Evolutionary conservation across 2,329 filamentous ascomycete species (phyloP), one percentile per base, ranked within the genome.

Genomic region (Claviceps sorghi): DNA sequence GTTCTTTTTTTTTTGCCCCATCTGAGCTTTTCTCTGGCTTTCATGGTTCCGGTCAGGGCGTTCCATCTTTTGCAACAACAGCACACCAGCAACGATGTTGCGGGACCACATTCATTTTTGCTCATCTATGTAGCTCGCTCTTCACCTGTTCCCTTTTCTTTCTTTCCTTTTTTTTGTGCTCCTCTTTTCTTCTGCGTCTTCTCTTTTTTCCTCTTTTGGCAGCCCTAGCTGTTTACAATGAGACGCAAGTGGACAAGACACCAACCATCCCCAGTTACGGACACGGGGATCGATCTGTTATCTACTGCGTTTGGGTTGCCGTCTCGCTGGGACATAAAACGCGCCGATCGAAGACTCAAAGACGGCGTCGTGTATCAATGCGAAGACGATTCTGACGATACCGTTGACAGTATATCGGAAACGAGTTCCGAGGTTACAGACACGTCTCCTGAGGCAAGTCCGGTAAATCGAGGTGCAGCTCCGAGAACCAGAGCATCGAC

Each of bases 291-390:
- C 29, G 62, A 64, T 50, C 55, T 64, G 7, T 52, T 65, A 29
- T 58, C 59, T 10, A 60, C 61, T 3, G 54, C 57, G 4, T 64
- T 65, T 52, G 62, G 62, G 6, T 48, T 62, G 10, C 61, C 62
- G 1, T 59, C 60, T 30, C 53, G 52, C 22, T 54, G 55, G 8
- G 51, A 57, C 15, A 36, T 55, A 32, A 41, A 54, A 42, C 50
- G 52, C 15, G 41, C 26, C 15, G 49, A 50, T 26, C 53, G 51
- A 36, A 57, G 50, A 10, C 30, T 46, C 45, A 44, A 47, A 11
- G 26, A 10, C 13, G 15, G 21, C 15, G 30, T 4, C 15, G 22
- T 38, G 8, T 29, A 22, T 36, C 44, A 45, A 21, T 44, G 43
- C 21, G 48, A 44, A n/a, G 34, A 40, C 13, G 30, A 21, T n/a